phyloP scores from a whole-genome alignment of 208 protist genomes.

The Leishmania tarentolae region DNA sequence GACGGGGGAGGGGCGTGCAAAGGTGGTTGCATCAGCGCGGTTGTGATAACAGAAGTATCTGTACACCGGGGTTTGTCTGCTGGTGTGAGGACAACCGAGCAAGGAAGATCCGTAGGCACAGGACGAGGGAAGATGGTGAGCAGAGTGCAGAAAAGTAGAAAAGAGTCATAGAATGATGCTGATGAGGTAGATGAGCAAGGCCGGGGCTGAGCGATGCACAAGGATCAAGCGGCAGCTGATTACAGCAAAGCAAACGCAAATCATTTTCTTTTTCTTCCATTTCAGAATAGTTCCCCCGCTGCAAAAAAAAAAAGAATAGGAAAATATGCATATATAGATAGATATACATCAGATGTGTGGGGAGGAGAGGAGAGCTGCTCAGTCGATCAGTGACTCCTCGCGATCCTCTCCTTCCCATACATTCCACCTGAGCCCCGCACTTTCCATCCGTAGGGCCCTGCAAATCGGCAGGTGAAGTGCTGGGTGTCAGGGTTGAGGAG shows the following conservation, averaged over 20 bases:
- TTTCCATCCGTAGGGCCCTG: neutral
- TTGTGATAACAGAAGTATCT: neutral
- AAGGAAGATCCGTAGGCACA: constrained; percentile 4
- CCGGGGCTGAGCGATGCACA: neutral
- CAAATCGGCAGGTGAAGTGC: neutral
- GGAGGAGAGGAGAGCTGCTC: neutral
- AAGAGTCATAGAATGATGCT: neutral
- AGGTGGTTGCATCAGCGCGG: neutral
- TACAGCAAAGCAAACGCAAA: neutral
- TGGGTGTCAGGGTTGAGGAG: neutral
- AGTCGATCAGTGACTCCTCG: neutral
- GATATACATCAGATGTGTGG: no score
- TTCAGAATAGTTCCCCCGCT: neutral
- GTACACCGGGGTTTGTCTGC: no score
- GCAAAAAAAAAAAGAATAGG: neutral
- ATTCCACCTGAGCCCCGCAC: neutral
- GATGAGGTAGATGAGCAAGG: neutral
- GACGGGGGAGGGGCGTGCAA: neutral
- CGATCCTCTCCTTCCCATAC: neutral
- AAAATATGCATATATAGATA: no score
- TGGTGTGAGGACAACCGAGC: neutral
- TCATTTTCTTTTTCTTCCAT: neutral
- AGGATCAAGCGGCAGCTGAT: neutral
- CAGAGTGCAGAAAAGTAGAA: neutral
- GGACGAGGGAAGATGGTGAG: neutral